Evolutionary conservation across 2,329 filamentous ascomycete species (phyloP), one percentile per base, ranked within the genome.

Genomic region (Claviceps sp.): DNA sequence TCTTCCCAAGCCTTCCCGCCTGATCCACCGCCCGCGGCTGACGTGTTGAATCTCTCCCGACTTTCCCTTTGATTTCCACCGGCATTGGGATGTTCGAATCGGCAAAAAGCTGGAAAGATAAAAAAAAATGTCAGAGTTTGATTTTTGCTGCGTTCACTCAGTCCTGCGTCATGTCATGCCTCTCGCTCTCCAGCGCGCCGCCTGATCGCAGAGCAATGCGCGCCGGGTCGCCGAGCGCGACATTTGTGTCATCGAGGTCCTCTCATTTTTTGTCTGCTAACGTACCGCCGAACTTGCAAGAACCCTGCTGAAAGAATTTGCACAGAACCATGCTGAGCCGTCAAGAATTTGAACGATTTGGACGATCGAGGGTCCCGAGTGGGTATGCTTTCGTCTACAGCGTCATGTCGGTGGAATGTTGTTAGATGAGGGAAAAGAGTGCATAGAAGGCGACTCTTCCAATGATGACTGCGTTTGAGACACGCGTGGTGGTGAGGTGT

Each of bases 1-100:
- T 57, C 47, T 37, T 58, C 55, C 26, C 34, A 59, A 26, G 60
- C 58, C 47, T 61, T 60, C 52, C 51, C 58, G 45, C 59, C 61
- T 47, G 58, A 61, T 37, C 63, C 65, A 2, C 22, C 42, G 14
- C 42, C 43, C 19, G 53, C 46, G 44, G 65, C 64, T 37, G 81
- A 62, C 19, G 73, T 71, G 52, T 75, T 75, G 58, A 85, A 87
- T 17, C 81, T 76, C 60, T 84, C 84, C 55, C 60, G 62, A 38
- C 59, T 50, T 56, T 67, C 64, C 50, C 65, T 70, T 44, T 65
- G 63, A 53, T 59, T 60, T 50, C 54, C 59, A 34, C 62, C 64
- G n/a, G 62, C 64, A 24, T 58, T 73, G 54, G 68, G 74, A 58
- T 81, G 77, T 52, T 81, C 77, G 60, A 74, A 78, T 52, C 73